Evolutionary conservation across 768 basidiomycete species (phyloP).

Genomic region (Boletus tylopilopsis): DNA sequence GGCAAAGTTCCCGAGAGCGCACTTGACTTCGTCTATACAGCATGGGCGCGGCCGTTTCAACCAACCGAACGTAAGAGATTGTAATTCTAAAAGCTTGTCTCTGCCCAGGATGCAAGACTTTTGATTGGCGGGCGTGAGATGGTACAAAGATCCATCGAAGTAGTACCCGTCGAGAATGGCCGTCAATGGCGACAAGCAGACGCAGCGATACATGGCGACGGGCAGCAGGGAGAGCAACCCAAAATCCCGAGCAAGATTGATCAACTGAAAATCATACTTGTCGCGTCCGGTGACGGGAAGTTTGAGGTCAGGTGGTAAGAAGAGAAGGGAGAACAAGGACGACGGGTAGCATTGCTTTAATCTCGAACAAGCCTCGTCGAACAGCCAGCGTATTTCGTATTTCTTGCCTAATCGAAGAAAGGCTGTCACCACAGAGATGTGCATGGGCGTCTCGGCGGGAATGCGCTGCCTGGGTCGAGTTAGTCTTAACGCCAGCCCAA

Average conservation of each 20-base stretch:
- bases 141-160: conserved; percentile 14
- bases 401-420: conserved; percentile 24
- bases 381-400: conserved; percentile 23
- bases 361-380: conserved; percentile 20
- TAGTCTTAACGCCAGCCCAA: not conserved
- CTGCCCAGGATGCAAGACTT: conserved; percentile 24
- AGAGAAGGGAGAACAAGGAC: conserved; percentile 23
- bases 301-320: conserved; percentile 19
- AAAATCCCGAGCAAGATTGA: conserved; percentile 23
- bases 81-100: conserved; percentile 22
- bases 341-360: conserved; percentile 23
- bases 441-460: conserved; percentile 13
- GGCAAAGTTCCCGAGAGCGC: conserved; percentile 19
- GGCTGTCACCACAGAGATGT: conserved; percentile 19
- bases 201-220: conserved; percentile 23
- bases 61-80: conserved; percentile 19
- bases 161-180: conserved; percentile 25
- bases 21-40: conserved; percentile 19
- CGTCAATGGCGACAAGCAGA: conserved; percentile 14
- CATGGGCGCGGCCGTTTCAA: conserved; percentile 11
- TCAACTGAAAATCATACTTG: conserved; percentile 24
- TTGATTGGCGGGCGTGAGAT: conserved; percentile 19
- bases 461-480: conserved; percentile 22
- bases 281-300: conserved; percentile 21
- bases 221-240: conserved; percentile 22